Percentiles rank a stretch among this genome's conserved stretches.
phyloP scores from a whole-genome alignment of 495 filamentous ascomycete species.

The Rostrohypoxylon terebratum region DNA sequence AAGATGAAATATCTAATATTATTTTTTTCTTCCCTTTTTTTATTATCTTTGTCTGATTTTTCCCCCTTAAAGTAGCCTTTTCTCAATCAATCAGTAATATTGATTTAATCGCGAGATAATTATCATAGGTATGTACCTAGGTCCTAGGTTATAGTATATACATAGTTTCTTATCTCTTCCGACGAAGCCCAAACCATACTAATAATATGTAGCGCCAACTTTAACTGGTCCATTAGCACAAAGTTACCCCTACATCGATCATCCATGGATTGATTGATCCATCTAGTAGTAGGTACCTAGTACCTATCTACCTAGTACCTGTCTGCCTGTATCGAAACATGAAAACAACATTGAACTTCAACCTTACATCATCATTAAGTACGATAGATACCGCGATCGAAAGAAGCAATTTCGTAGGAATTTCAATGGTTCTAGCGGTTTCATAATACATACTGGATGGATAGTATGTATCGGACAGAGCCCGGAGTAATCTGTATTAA shows the following conservation, averaged over 20 bases:
- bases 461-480: background rate
- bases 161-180: background rate
- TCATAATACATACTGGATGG: too few species aligned
- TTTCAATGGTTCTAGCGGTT: background rate
- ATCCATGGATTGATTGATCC: too few species aligned
- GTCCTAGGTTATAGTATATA: too few species aligned
- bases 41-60: background rate
- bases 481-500: conserved; percentile 4
- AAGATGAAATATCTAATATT: too few species aligned
- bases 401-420: conserved; percentile 3
- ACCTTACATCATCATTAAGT: background rate
- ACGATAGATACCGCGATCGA: background rate
- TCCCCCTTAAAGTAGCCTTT: background rate
- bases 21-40: background rate
- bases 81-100: too few species aligned
- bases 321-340: background rate
- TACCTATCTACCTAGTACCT: background rate
- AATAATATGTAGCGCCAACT: background rate
- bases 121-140: background rate
- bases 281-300: too few species aligned
- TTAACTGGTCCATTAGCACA: background rate
- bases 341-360: background rate
- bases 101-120: background rate
- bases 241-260: background rate
- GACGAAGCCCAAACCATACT: background rate